Conservation (phyloP, 352 stramenopile species). For the Globisporangium nagaii region DNA sequence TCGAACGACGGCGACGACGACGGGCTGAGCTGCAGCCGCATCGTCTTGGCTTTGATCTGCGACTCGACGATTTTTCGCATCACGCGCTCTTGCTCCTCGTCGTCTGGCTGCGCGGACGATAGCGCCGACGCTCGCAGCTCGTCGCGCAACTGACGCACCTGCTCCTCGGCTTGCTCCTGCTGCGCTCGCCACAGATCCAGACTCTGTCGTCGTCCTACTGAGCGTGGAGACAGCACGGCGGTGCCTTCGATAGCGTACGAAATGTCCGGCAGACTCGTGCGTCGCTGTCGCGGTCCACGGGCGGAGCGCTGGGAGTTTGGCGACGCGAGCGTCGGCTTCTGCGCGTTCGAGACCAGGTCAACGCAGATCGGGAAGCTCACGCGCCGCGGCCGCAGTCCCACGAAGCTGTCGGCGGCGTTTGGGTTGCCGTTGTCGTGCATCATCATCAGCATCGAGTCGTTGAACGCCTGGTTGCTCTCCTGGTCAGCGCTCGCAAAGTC, state of each 20-base stretch:
- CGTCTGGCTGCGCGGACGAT: slow-evolving; percentile 16
- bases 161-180: slow-evolving; percentile 33
- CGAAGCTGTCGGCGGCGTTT: slow-evolving; percentile 22
- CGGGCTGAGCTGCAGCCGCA: slow-evolving; percentile 40
- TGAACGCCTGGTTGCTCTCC: slow-evolving; percentile 20
- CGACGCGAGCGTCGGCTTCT: slow-evolving; percentile 33
- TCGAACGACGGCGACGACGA: slow-evolving; percentile 23
- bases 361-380: slow-evolving; percentile 17
- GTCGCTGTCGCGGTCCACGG: slow-evolving; percentile 1
- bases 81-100: slow-evolving; percentile 53
- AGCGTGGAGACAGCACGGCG: slow-evolving; percentile 16
- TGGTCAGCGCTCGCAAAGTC: neutral
- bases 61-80: slow-evolving; percentile 62
- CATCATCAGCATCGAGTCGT: slow-evolving; percentile 2
- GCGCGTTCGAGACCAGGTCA: slow-evolving; percentile 19
- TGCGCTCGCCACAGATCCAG: slow-evolving; percentile 47
- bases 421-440: slow-evolving; percentile 26
- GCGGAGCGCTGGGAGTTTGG: slow-evolving; percentile 22
- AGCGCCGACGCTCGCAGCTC: slow-evolving; percentile 48
- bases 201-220: slow-evolving; percentile 38
- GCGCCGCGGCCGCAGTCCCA: neutral
- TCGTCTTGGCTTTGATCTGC: slow-evolving; percentile 56
- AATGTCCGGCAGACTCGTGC: slow-evolving; percentile 15
- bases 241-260: neutral
- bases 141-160: slow-evolving; percentile 38